These are phyloP conservation scores for Phycomyces nitens DNA, from an alignment of 192 early-diverging fungal species.

Conservation along the genomic window DNA sequence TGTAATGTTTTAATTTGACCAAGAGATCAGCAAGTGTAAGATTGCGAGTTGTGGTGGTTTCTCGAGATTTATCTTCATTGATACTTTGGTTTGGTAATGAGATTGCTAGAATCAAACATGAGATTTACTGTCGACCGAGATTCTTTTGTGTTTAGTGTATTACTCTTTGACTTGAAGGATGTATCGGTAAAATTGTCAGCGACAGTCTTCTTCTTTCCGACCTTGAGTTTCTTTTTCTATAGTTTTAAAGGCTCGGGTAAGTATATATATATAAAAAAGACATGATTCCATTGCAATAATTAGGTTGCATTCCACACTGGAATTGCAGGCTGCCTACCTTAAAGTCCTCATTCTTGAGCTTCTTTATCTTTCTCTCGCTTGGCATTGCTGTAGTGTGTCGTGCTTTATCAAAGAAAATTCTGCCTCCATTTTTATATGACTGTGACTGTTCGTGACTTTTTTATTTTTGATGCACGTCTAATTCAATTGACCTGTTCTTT, in stretches of 20 bases:
- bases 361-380: slow-evolving; percentile 63
- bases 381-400: slow-evolving; percentile 40
- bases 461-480: too few species aligned
- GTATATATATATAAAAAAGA: not conserved
- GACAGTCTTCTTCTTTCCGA: slow-evolving; percentile 81
- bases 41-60: slow-evolving; percentile 73
- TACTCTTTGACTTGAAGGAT: slow-evolving; percentile 77
- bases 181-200: slow-evolving; percentile 76
- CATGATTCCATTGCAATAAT: not conserved
- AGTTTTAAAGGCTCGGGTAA: not conserved
- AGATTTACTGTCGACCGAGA: slow-evolving; percentile 59
- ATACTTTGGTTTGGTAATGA: slow-evolving; percentile 79
- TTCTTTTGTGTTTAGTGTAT: slow-evolving; percentile 47
- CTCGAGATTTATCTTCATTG: slow-evolving; percentile 66
- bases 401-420: not conserved
- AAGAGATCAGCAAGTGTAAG: slow-evolving; percentile 73
- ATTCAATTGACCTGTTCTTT: too few species aligned
- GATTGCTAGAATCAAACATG: slow-evolving; percentile 72
- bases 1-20: slow-evolving; percentile 76
- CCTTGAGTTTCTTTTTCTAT: slow-evolving; percentile 87
- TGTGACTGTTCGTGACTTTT: not conserved
- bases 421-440: not conserved
- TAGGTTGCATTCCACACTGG: not conserved
- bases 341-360: slow-evolving; percentile 76
- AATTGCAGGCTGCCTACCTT: slow-evolving; percentile 36